These are phyloP conservation scores for Neurospora sp. DNA, from an alignment of 495 filamentous ascomycete species.

Conservation along the genomic window DNA sequence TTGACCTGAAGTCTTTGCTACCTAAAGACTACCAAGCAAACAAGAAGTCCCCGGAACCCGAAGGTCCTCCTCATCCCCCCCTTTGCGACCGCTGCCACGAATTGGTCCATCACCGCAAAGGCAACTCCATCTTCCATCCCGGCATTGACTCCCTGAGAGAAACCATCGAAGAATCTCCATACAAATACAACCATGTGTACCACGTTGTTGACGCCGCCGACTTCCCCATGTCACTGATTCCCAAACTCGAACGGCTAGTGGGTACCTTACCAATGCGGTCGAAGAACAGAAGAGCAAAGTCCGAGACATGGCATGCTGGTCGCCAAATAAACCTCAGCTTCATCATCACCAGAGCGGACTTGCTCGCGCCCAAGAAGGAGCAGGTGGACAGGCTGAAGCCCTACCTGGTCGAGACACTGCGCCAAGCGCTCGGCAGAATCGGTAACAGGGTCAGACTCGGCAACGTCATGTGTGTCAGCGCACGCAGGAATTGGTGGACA, in stretches of 20 bases:
- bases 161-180: conserved; percentile 75
- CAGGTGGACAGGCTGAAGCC: conserved; percentile 78
- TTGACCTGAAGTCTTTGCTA: conserved; percentile 25
- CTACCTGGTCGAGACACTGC: conserved; percentile 61
- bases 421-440: conserved; percentile 53
- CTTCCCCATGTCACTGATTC: conserved; percentile 84
- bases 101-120: conserved; percentile 62
- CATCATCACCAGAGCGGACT: conserved; percentile 79
- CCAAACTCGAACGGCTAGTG: conserved; percentile 44
- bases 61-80: conserved; percentile 19
- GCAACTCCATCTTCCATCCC: conserved; percentile 62
- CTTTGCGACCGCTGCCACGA: conserved; percentile 83
- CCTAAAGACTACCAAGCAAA: not conserved
- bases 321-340: conserved; percentile 66
- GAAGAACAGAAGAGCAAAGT: conserved; percentile 60
- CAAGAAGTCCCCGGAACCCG: not conserved
- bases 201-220: conserved; percentile 97
- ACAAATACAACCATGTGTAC: conserved; percentile 86
- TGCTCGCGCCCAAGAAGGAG: conserved; percentile 68
- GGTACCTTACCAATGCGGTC: conserved; percentile 56
- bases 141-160: conserved; percentile 64
- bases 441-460: conserved; percentile 60
- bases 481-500: conserved; percentile 81
- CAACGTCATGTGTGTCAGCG: conserved; percentile 74
- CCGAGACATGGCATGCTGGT: conserved; percentile 49